phyloP scores from a whole-genome alignment of 129 eudicot genomes.

The Helichrysum umbraculigerum region DNA sequence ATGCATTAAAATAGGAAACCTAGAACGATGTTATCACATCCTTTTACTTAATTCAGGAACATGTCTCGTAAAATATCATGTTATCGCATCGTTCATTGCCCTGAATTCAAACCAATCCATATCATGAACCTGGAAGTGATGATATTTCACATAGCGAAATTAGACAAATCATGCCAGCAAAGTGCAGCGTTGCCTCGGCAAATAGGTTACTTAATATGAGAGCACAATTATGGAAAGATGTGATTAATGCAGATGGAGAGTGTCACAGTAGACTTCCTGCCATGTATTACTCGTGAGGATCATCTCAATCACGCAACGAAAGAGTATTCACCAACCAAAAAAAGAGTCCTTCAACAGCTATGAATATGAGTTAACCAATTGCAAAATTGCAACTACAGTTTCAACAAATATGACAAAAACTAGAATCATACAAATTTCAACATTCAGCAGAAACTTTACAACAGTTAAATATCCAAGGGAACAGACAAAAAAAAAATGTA shows the following conservation, averaged over 20 bases:
- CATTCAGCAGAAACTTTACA: conserved; percentile 11
- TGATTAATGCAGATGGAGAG: background rate
- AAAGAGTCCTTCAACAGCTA: background rate
- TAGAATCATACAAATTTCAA: background rate
- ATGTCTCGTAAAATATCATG: no score
- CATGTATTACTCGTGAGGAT: background rate
- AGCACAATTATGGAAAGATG: background rate
- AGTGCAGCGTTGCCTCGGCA: background rate
- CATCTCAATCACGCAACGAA: background rate
- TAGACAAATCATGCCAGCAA: background rate
- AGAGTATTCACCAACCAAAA: background rate
- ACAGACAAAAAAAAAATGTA: conserved; percentile 21
- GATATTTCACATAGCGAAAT: background rate
- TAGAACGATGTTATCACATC: no score
- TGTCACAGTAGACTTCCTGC: background rate
- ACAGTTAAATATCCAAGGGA: conserved; percentile 8
- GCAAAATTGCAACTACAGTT: background rate
- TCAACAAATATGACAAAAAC: background rate
- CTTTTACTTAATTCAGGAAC: no score
- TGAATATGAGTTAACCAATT: background rate
- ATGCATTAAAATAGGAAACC: no score
- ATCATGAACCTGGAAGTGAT: no score
- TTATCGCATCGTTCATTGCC: no score
- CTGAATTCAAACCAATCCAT: no score
- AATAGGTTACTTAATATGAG: background rate